Base-by-base conservation (phyloP, 2,329 filamentous ascomycete species). In the Pseudogymnoascus sp. region DNA sequence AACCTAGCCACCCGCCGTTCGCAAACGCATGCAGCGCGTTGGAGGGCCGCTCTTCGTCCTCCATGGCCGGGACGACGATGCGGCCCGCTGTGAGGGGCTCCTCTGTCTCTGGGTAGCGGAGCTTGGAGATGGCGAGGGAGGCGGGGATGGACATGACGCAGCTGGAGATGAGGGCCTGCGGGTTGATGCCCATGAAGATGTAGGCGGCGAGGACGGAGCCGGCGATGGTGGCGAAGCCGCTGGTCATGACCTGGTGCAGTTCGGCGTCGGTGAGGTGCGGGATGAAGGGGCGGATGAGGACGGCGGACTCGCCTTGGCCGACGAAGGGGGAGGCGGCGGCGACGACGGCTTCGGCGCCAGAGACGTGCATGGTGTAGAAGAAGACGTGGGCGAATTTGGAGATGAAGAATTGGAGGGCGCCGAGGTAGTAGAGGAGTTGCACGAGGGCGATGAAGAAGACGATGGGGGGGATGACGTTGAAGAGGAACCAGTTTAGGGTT, bases 111-210 rank as follows among this genome's bases (percentile, higher is more conserved):
- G 93, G 93, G 74, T 89, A 96, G 64, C 93, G 88, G 70, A 96
- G 82, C 78, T 96, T 96, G 67, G 89, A 93, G 65, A 95, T 87
- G 61, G 92, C 92, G 13, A 97, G 82, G 3, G 91, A 96, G 1
- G 92, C 92, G 0, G 93, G 93, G 67, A 96, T 96, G 70, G 89
- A 93, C 93, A 97, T 97, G 74, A 96, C 92, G 73, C 92, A 96
- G 6, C 90, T 93, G 1, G 91, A 96, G 29, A 96, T 88, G 56
- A 97, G 81, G 2, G 90, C 92, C 74, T 96, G 89, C 0, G 90
- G 81, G 74, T 92, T 95, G 63, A 96, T 81, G 42, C 92, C 92
- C 70, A 96, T 85, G 29, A 81, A 79, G 67, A 96, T 93, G 75
- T 96, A 97, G 13, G 89, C 90, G 29, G 95, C 88, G 38, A 97